These are phyloP conservation scores for Cyclotella choctawhatcheeana DNA, from an alignment of 108 stramenopile genomes.

Conservation along the genomic window DNA sequence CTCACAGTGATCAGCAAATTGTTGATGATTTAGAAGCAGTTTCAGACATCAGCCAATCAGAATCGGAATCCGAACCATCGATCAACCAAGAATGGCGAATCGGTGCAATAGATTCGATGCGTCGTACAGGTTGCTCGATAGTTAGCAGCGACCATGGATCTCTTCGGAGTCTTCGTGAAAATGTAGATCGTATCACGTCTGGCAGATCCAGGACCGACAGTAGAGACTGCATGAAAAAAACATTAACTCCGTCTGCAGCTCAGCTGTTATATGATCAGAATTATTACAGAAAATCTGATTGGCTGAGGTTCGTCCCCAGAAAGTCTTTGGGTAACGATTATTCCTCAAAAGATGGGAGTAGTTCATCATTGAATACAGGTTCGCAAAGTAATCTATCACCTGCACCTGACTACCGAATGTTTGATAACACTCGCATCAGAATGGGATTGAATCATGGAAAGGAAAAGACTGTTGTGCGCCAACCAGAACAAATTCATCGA, in stretches of 20 bases:
- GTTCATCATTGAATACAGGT: neutral
- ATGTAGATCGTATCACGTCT: constrained; percentile 36
- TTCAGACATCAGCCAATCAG: constrained; percentile 36
- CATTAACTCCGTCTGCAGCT: neutral
- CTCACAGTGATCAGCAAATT: neutral
- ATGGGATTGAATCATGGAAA: constrained; percentile 13
- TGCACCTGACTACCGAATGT: constrained; percentile 35
- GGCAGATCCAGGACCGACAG: neutral
- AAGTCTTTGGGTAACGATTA: neutral
- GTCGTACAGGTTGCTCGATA: constrained; percentile 1
- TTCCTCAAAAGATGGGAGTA: neutral
- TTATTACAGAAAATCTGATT: constrained; percentile 30
- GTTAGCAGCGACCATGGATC: constrained; percentile 15
- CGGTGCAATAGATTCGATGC: neutral
- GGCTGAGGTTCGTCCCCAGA: constrained; percentile 32
- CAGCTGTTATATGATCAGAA: constrained; percentile 24
- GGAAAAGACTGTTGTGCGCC: constrained; percentile 8
- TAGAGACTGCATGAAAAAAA: constrained; percentile 16
- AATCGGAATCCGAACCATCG: constrained; percentile 18
- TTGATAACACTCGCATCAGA: constrained; percentile 43
- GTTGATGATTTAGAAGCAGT: constrained; percentile 11
- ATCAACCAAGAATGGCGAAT: neutral
- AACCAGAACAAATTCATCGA: constrained; percentile 1
- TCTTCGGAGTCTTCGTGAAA: constrained; percentile 32
- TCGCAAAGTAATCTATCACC: neutral